phyloP scores from a whole-genome alignment of 2,329 filamentous ascomycete species.

The Orbilia quercus region DNA sequence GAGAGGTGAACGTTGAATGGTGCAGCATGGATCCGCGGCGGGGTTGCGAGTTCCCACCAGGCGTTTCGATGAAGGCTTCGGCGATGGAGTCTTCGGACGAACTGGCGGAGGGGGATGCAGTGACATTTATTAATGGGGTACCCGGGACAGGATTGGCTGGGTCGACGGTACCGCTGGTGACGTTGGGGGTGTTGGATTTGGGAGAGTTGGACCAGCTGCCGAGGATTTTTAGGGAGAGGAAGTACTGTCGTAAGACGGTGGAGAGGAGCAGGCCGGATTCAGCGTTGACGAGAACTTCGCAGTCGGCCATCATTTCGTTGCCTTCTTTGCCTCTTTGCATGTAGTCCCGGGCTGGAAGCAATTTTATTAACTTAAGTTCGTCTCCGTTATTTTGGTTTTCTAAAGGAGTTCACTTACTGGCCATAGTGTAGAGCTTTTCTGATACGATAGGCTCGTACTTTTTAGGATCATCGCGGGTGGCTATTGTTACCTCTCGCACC shows the following conservation, averaged over 20 bases:
- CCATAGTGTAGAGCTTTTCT: slow-evolving; percentile 75
- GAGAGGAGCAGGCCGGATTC: slow-evolving; percentile 89
- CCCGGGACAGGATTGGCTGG: slow-evolving; percentile 60
- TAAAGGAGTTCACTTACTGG: slow-evolving; percentile 67
- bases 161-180: slow-evolving; percentile 65
- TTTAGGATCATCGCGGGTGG: slow-evolving; percentile 25
- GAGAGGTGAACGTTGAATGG: slow-evolving; percentile 35
- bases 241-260: slow-evolving; percentile 88
- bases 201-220: slow-evolving; percentile 80
- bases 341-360: slow-evolving; percentile 71
- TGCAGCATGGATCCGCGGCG: slow-evolving; percentile 43
- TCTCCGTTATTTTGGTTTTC: neutral
- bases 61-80: slow-evolving; percentile 54
- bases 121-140: slow-evolving; percentile 50
- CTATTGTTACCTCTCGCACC: slow-evolving; percentile 59
- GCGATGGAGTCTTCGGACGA: slow-evolving; percentile 59
- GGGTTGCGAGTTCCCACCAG: slow-evolving; percentile 40
- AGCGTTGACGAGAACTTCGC: slow-evolving; percentile 82
- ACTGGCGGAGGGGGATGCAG: slow-evolving; percentile 17
- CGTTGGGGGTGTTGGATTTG: slow-evolving; percentile 69
- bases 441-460: slow-evolving; percentile 71
- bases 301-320: slow-evolving; percentile 79
- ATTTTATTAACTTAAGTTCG: neutral
- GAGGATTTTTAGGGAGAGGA: slow-evolving; percentile 83
- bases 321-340: slow-evolving; percentile 91